phyloP scores from a whole-genome alignment of 805 yeast genomes.

The Candida ascalaphidarum region DNA sequence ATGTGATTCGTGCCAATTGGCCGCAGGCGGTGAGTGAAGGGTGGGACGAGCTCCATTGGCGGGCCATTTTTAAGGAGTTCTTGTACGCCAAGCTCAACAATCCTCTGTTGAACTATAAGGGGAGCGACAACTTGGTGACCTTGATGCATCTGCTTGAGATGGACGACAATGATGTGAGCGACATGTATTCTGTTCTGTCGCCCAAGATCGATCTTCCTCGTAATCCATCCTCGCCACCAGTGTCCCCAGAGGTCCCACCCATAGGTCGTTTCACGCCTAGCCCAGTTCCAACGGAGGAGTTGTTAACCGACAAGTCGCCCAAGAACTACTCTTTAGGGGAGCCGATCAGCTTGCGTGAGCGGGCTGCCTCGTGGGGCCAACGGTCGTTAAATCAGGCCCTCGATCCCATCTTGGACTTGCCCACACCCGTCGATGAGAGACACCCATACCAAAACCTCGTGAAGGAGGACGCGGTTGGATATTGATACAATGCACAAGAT shows the following conservation, averaged over 20 bases:
- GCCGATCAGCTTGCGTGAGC: too few relatives aligned
- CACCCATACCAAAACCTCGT: conserved; percentile 7
- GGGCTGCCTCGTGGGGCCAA: too few relatives aligned
- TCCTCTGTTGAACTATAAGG: conserved; percentile 17
- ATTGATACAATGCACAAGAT: too few relatives aligned
- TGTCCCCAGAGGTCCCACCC: too few relatives aligned
- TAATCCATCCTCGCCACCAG: too few relatives aligned
- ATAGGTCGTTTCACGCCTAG: too few relatives aligned
- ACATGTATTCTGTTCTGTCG: not conserved
- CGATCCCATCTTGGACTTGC: conserved; percentile 16
- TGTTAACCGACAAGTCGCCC: too few relatives aligned
- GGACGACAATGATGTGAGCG: conserved; percentile 2
- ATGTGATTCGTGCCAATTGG: conserved; percentile 10
- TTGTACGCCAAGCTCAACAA: conserved; percentile 3
- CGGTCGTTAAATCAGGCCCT: conserved; percentile 3
- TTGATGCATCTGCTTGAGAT: conserved; percentile 19
- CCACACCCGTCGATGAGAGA: conserved; percentile 17
- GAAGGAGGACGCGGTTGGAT: not conserved
- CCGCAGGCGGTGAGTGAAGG: conserved; percentile 9
- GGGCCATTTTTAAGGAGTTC: conserved; percentile 12
- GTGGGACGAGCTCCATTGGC: conserved; percentile 24
- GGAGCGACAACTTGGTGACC: conserved; percentile 25
- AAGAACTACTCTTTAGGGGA: too few relatives aligned
- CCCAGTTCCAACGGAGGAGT: too few relatives aligned
- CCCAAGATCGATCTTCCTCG: too few relatives aligned